Percentiles rank a stretch among this genome's conserved stretches.
Evolutionary conservation across 2,329 filamentous ascomycete species (phyloP).

Genomic region (Gnomoniopsis sp.): DNA sequence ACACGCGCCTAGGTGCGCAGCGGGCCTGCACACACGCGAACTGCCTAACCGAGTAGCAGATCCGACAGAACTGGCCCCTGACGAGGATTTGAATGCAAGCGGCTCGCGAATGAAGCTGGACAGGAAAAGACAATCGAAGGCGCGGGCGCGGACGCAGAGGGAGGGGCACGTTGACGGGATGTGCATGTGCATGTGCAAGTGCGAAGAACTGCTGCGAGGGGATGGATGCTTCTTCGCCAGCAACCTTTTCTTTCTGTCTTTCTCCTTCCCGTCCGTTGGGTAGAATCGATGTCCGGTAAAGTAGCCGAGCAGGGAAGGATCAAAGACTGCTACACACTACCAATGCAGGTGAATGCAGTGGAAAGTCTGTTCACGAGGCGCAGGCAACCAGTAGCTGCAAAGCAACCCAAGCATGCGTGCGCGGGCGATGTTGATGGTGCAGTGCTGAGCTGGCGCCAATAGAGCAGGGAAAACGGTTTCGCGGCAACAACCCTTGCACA

Average conservation of each 20-base stretch:
- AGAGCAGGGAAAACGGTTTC: slow-evolving; percentile 2
- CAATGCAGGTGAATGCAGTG: too few species aligned
- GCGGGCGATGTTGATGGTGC: neutral
- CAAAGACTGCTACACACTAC: neutral
- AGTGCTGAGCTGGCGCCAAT: slow-evolving; percentile 12
- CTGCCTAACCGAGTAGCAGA: neutral
- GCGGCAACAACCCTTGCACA: neutral
- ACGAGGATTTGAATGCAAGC: neutral
- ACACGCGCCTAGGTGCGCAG: neutral
- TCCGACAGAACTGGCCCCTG: neutral
- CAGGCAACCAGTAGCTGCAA: neutral
- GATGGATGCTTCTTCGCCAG: too few species aligned
- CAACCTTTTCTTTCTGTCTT: too few species aligned
- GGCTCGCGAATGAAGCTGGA: too few species aligned
- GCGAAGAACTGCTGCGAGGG: neutral
- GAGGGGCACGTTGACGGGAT: too few species aligned
- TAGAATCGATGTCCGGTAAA: too few species aligned
- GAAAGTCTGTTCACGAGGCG: too few species aligned
- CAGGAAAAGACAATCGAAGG: too few species aligned
- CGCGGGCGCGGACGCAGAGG: too few species aligned
- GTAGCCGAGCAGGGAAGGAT: too few species aligned
- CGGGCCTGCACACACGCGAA: neutral
- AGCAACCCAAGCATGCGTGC: neutral
- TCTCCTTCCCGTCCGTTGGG: too few species aligned
- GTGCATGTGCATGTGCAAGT: neutral